A percentile compares a stretch with the other conserved stretches of the same genome.
Evolutionary conservation across 2,329 filamentous ascomycete genomes (phyloP).

Genomic region (Phyllosticta citriasiana): DNA sequence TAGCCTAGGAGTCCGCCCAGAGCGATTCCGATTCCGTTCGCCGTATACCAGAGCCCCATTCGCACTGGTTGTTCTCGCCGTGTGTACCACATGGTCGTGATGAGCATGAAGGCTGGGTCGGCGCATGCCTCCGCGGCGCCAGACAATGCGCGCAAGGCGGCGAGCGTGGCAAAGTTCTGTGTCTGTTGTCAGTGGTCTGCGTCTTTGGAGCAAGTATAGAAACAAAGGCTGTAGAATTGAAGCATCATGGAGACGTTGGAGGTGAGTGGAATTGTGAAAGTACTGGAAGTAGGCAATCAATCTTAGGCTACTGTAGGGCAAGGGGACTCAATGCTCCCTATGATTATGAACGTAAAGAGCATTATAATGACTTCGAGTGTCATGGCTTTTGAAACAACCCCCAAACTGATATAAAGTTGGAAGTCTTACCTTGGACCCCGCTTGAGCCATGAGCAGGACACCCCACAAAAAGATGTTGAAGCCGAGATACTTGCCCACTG

Average conservation of each 20-base stretch:
- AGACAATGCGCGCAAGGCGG: slow-evolving; percentile 46
- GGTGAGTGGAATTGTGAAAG: too few relatives aligned
- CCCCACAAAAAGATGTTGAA: slow-evolving; percentile 51
- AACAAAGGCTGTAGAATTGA: not conserved
- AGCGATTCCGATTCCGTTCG: slow-evolving; percentile 50
- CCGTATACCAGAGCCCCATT: slow-evolving; percentile 49
- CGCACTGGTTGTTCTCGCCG: slow-evolving; percentile 51
- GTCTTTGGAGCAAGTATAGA: not conserved
- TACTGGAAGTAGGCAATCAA: too few relatives aligned
- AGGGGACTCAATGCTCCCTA: too few relatives aligned
- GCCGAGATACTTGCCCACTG: slow-evolving; percentile 42
- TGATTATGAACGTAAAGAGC: too few relatives aligned
- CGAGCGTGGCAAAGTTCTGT: slow-evolving; percentile 43
- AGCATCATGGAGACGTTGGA: not conserved
- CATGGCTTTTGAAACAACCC: not conserved
- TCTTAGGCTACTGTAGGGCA: too few relatives aligned
- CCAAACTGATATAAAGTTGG: not conserved
- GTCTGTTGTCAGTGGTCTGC: not conserved
- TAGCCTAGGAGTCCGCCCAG: slow-evolving; percentile 49
- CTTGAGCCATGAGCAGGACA: slow-evolving; percentile 27
- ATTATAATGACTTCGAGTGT: not conserved
- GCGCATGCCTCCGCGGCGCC: slow-evolving; percentile 48
- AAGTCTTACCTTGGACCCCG: slow-evolving; percentile 21
- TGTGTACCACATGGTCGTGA: slow-evolving; percentile 58
- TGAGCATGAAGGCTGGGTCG: slow-evolving; percentile 53